Evolutionary conservation across 106 monocot species (phyloP), one percentile per base, ranked within the genome.

Genomic region (Dendrobium chrysotoxum): DNA sequence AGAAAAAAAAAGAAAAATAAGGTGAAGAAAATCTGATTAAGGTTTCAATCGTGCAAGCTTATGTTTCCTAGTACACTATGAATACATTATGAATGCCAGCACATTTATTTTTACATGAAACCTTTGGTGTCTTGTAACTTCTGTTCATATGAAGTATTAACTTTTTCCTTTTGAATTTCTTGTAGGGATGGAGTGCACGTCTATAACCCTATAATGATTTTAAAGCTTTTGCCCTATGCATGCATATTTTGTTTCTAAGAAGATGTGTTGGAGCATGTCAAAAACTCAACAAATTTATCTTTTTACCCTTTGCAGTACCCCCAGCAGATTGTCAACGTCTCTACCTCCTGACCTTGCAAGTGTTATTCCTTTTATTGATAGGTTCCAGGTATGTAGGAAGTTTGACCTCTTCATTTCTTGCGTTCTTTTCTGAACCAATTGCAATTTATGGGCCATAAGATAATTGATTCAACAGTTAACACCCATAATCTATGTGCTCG

Each of bases 341-440:
- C 72, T 99, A 73, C 92, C 95, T 46, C 55, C 91, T 10, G 99
- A 99, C 53, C 93, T 99, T 78, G 85, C 99, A 77, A 84, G 93
- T 77, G 88, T 89, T 45, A 91, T 95, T 80, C 95, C 98, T 79
- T 78, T 98, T 44, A 86, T 98, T 75, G 95, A 99, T 84, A 88
- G 78, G 77, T 95, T 95, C 81, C 99, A 99, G 99, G 99, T 98
- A 76, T 30, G 47, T n/a, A n/a, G 42, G 53, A 39, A 75, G 66
- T 45, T 87, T 81, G 1, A n/a, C 9, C 40, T 75, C 61, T 80
- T 81, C 40, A 72, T 25, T 11, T 17, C 20, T 47, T 47, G 46
- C 4, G 45, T 46, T 44, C 76, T 47, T 17, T 76, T 45, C 23
- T 46, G 76, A 76, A 46, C 28, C 45, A 74, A 20, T 40, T 40